phyloP scores from a whole-genome alignment of 768 basidiomycete species.

The Boletus patriciae region DNA sequence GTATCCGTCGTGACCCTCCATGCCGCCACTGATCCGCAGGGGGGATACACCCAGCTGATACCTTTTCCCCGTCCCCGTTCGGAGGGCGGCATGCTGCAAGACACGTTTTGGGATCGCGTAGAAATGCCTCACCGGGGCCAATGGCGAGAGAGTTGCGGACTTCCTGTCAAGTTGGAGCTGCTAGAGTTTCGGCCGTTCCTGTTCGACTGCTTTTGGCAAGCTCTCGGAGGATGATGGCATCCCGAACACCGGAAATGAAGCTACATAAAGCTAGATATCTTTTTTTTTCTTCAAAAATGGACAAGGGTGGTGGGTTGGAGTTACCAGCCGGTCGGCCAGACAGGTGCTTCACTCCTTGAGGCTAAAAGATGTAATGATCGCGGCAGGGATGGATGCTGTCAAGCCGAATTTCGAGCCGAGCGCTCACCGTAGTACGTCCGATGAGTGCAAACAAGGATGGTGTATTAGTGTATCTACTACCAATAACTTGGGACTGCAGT shows the following conservation, averaged over 20 bases:
- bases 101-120: no score
- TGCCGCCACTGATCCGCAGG: no score
- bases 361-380: neutral
- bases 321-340: neutral
- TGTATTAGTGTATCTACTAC: conserved; percentile 21
- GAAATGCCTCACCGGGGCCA: neutral
- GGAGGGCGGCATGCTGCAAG: no score
- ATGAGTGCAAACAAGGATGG: neutral
- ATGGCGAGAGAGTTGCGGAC: neutral
- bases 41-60: no score
- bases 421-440: neutral
- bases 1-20: no score
- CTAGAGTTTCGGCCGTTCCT: neutral
- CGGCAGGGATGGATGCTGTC: neutral
- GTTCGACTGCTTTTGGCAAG: neutral
- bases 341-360: no score
- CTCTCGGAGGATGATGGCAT: neutral
- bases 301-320: neutral
- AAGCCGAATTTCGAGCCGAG: neutral
- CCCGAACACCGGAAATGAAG: conserved; percentile 1
- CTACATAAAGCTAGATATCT: no score
- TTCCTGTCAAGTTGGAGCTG: neutral
- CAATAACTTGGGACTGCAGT: conserved; percentile 11
- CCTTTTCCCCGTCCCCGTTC: no score
- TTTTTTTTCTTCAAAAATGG: neutral